Evolutionary conservation across 345 rosid genomes (phyloP).

Genomic region (Populus alba): DNA sequence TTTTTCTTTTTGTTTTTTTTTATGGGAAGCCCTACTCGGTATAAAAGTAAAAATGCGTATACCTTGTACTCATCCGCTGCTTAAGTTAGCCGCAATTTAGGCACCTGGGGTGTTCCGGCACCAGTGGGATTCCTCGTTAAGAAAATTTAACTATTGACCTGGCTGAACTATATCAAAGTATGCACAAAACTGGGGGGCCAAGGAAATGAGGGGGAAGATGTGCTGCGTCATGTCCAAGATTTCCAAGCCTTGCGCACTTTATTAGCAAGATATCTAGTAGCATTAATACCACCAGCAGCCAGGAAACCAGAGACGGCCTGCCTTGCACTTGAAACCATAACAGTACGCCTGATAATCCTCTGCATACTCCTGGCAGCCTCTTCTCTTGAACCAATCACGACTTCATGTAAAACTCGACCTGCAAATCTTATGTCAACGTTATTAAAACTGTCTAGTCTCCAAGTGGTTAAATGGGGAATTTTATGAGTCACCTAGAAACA

Average conservation of each 20-base stretch:
- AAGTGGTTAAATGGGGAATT: not conserved
- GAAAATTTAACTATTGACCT: no score
- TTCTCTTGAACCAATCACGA: slow-evolving; percentile 60
- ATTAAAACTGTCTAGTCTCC: not conserved
- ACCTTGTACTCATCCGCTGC: no score
- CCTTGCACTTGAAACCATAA: slow-evolving; percentile 77
- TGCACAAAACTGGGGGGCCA: not conserved
- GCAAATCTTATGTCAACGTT: slow-evolving; percentile 1
- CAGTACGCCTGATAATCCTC: slow-evolving; percentile 52
- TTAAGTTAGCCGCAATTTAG: no score
- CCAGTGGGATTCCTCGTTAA: no score
- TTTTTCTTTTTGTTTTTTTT: no score
- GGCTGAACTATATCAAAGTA: not conserved
- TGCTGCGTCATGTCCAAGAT: slow-evolving; percentile 25
- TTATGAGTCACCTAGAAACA: not conserved
- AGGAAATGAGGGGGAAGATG: not conserved
- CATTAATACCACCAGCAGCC: slow-evolving; percentile 61
- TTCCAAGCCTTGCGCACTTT: slow-evolving; percentile 76
- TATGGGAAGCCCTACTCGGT: no score
- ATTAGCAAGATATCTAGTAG: slow-evolving; percentile 55
- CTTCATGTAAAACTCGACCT: slow-evolving; percentile 48
- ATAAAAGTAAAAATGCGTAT: no score
- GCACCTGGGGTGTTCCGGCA: no score
- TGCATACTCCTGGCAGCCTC: slow-evolving; percentile 63
- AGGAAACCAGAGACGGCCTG: slow-evolving; percentile 81